Percentiles rank a stretch among this genome's conserved stretches.
Conservation (phyloP, 1,284 basidiomycete species). For the Melampsora americana region DNA sequence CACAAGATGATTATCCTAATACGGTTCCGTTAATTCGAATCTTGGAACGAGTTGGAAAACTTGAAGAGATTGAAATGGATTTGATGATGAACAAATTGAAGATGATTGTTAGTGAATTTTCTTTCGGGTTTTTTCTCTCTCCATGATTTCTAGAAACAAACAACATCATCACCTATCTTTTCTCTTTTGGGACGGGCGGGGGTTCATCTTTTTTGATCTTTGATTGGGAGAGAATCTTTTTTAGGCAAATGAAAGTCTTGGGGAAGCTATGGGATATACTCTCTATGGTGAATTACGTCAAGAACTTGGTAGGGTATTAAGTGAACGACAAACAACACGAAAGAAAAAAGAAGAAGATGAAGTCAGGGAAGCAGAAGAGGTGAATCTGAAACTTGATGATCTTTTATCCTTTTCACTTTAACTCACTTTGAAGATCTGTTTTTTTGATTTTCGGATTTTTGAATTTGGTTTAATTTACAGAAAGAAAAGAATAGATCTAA, state of each 20-base stretch:
- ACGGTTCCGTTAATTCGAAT: conserved; percentile 29
- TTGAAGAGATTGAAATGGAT: conserved; percentile 1
- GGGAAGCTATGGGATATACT: conserved; percentile 38
- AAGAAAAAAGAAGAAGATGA: conserved; percentile 26
- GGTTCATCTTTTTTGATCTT: too few relatives aligned
- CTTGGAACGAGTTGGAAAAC: conserved; percentile 13
- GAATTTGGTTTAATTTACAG: not conserved
- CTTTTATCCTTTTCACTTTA: not conserved
- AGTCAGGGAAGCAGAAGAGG: conserved; percentile 23
- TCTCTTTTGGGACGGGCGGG: too few relatives aligned
- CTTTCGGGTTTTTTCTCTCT: not conserved
- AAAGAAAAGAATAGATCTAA: conserved; percentile 20
- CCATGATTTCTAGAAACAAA: too few relatives aligned
- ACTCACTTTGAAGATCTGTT: too few relatives aligned
- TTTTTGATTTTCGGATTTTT: not conserved
- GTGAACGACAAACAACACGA: not conserved
- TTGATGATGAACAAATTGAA: conserved; percentile 20
- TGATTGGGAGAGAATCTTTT: not conserved
- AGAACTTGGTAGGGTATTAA: conserved; percentile 22
- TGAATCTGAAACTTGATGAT: too few relatives aligned
- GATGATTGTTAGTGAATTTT: conserved; percentile 16
- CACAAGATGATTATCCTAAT: conserved; percentile 24
- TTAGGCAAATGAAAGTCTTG: conserved; percentile 31
- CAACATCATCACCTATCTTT: not conserved
- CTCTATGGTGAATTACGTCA: conserved; percentile 29